Base-by-base conservation (phyloP, 306 rosid species). In the Acacia confusa region DNA sequence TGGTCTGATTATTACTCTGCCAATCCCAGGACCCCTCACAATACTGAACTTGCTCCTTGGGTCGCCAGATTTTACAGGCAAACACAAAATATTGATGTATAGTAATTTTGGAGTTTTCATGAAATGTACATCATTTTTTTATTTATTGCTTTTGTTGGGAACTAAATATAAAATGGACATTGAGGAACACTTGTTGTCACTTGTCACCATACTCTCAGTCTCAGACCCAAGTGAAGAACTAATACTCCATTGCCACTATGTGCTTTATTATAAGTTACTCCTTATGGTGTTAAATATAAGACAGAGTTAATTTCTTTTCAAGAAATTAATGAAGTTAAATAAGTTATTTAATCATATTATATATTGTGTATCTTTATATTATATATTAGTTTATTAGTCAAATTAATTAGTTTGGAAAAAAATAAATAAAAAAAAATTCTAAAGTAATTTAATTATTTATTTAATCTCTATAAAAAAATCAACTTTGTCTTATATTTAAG, bases 21-120 rank as follows among this genome's bases (percentile, higher is more conserved):
- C 84, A 88, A 89, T 76, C 88, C 90, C 15, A 88, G 98, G 79
- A 83, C 87, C 65, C 95, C 98, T 25, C 86, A 86, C 53, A 72
- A 80, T 41, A 94, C 97, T 43, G n/a, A 88, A 53, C 97, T 94
- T 82, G 95, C 98, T 81, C 97, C 96, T 61, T 94, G 98, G 98
- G 97, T 92, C 13, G 87, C 98, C 65, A 87, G 84, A 83, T 92
- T 91, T 82, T 92, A 94, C 84, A 87, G 79, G 81, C 77, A 75
- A 80, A 83, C 65, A 41, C 61, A 79, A 73, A 76, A 8, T n/a
- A 6, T 52, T 27, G 89, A 84, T 74, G 67, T 64, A 16, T 72
- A 73, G 34, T 15, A 19, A n/a, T 52, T 78, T 78, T 78, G 76
- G 68, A 52, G 61, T 36, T 9, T 69, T 25, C 6, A 22, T 43